These are phyloP conservation scores for Solanum etuberosum DNA, from an alignment of 257 asterid genomes.

Conservation along the genomic window DNA sequence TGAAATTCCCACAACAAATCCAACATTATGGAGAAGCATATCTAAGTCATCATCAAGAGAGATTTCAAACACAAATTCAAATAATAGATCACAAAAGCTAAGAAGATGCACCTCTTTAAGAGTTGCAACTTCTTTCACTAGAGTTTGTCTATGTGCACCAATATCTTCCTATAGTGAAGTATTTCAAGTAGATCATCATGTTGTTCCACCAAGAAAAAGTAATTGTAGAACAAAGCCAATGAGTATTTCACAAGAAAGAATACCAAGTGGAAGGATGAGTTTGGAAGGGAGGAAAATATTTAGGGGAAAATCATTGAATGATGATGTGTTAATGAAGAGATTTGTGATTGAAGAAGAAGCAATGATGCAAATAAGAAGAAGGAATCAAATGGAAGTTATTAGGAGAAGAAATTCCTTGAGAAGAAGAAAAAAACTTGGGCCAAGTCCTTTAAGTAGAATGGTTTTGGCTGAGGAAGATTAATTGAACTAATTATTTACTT, in stretches of 20 bases:
- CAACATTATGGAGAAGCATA: conserved; percentile 39
- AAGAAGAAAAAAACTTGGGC: conserved; percentile 57
- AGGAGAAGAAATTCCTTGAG: conserved; percentile 55
- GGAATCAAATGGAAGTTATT: conserved; percentile 77
- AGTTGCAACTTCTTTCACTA: conserved; percentile 62
- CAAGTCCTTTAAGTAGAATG: conserved; percentile 86
- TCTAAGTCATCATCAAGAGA: conserved; percentile 33
- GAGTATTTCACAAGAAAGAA: conserved; percentile 23
- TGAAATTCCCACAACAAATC: conserved; percentile 27
- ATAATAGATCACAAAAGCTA: conserved; percentile 27
- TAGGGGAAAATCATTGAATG: conserved; percentile 69
- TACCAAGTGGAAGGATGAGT: conserved; percentile 60
- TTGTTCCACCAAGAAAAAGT: conserved; percentile 60
- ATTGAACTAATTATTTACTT: not conserved
- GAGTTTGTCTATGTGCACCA: conserved; percentile 80
- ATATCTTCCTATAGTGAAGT: conserved; percentile 68
- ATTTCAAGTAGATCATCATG: conserved; percentile 45
- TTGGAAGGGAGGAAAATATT: conserved; percentile 63
- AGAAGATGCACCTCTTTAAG: conserved; percentile 67
- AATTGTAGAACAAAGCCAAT: conserved; percentile 48
- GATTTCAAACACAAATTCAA: conserved; percentile 9
- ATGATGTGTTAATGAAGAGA: conserved; percentile 79
- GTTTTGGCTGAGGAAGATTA: conserved; percentile 25
- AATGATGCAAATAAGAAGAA: conserved; percentile 66
- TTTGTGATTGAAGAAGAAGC: conserved; percentile 85